Evolutionary conservation across 345 rosid species (phyloP).

Genomic region (Camelina sativa): DNA sequence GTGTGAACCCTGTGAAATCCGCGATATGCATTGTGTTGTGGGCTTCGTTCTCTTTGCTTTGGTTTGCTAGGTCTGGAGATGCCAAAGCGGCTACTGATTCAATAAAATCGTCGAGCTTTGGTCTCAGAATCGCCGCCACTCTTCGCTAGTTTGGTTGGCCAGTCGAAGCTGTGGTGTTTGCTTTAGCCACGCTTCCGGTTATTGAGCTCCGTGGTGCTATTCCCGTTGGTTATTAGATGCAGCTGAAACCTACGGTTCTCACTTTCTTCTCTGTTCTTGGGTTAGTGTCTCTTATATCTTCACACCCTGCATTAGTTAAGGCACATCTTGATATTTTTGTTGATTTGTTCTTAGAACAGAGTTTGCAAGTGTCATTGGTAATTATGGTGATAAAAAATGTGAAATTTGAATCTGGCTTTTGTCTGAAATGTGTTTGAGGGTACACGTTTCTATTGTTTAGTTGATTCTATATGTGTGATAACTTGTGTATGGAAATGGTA

Average conservation of each 20-base stretch:
- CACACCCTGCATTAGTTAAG: not conserved
- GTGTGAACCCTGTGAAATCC: conserved; percentile 54
- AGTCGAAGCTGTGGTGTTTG: conserved; percentile 82
- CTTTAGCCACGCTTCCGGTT: conserved; percentile 89
- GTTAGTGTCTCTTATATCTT: conserved; percentile 67
- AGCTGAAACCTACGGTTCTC: conserved; percentile 63
- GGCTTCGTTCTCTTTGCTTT: conserved; percentile 74
- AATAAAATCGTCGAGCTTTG: conserved; percentile 78
- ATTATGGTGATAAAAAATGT: conserved; percentile 3
- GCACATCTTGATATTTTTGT: not conserved
- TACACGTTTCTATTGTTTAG: not conserved
- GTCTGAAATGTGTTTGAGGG: too few relatives aligned
- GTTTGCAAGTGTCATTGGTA: not conserved
- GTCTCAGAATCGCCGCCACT: conserved; percentile 66
- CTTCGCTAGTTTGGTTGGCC: conserved; percentile 80
- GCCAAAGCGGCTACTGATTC: conserved; percentile 88
- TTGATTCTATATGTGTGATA: not conserved
- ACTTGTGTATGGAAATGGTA: too few relatives aligned
- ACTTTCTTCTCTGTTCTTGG: conserved; percentile 72
- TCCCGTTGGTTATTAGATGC: conserved; percentile 98
- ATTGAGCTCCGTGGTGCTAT: conserved; percentile 96
- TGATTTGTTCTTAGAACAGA: conserved; percentile 13
- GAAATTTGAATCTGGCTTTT: not conserved
- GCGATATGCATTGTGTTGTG: conserved; percentile 66
- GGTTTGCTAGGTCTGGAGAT: conserved; percentile 79